Evolutionary conservation across 2,329 filamentous ascomycete species (phyloP).

Genomic region (Claviceps quebecensis): DNA sequence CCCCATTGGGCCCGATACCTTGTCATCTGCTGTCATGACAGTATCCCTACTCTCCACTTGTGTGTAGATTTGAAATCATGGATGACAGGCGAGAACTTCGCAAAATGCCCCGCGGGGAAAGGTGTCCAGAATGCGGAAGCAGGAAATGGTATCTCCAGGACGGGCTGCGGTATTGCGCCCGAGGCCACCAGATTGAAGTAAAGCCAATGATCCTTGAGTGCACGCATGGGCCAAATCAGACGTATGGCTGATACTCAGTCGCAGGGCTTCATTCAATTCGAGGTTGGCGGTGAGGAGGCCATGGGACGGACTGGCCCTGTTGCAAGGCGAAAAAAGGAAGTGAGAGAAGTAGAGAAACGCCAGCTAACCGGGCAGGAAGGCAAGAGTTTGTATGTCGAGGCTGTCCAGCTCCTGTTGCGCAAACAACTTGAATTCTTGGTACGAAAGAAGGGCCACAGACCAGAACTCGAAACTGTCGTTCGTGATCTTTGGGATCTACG

Average conservation of each 20-base stretch:
- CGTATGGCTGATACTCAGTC: neutral
- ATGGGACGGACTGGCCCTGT: slow-evolving; percentile 46
- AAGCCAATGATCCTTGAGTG: slow-evolving; percentile 3
- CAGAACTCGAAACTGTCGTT: slow-evolving; percentile 64
- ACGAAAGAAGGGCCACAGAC: slow-evolving; percentile 47
- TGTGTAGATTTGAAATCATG: slow-evolving; percentile 16
- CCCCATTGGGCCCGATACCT: neutral
- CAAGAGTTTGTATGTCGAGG: slow-evolving; percentile 67
- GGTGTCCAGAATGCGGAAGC: slow-evolving; percentile 54
- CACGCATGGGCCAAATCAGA: neutral
- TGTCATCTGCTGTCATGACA: neutral
- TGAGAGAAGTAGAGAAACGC: slow-evolving; percentile 35
- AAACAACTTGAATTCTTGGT: slow-evolving; percentile 69
- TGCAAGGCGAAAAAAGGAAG: slow-evolving; percentile 42
- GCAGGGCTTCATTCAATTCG: slow-evolving; percentile 41
- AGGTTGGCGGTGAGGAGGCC: slow-evolving; percentile 54
- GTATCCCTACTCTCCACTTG: neutral
- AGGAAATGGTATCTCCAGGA: slow-evolving; percentile 59
- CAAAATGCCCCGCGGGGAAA: slow-evolving; percentile 37
- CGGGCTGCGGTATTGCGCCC: slow-evolving; percentile 64
- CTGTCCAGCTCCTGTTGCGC: slow-evolving; percentile 70
- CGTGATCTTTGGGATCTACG: slow-evolving; percentile 77
- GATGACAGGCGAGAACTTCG: slow-evolving; percentile 29
- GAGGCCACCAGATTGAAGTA: slow-evolving; percentile 69
- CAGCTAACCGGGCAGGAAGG: slow-evolving; percentile 54